Conservation (phyloP, 2,329 filamentous ascomycete genomes). For the Fusarium haematococcum region DNA sequence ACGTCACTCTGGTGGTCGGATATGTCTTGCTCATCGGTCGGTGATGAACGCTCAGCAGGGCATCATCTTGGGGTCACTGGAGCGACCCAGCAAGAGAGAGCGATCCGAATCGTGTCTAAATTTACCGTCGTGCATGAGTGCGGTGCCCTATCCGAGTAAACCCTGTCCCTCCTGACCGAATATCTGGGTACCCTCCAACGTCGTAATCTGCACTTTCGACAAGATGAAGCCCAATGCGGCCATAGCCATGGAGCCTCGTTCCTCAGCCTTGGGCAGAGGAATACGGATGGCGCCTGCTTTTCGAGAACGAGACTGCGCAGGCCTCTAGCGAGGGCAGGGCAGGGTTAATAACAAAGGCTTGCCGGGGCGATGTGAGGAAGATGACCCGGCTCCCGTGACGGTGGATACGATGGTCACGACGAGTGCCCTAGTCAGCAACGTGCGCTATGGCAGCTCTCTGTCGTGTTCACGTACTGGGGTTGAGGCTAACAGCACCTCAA, state of each 20-base stretch:
- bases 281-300: slow-evolving; percentile 29
- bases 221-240: slow-evolving; percentile 29
- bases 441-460: slow-evolving; percentile 22
- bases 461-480: not conserved
- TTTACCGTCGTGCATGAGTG: slow-evolving; percentile 40
- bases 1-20: slow-evolving; percentile 34
- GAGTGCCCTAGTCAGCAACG: slow-evolving; percentile 26
- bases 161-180: slow-evolving; percentile 43
- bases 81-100: slow-evolving; percentile 26
- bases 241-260: slow-evolving; percentile 28
- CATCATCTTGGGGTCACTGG: slow-evolving; percentile 16
- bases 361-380: slow-evolving; percentile 17
- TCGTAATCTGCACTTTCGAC: slow-evolving; percentile 35
- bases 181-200: slow-evolving; percentile 37
- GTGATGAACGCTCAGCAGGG: slow-evolving; percentile 9
- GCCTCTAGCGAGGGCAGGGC: slow-evolving; percentile 35
- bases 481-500: slow-evolving; percentile 33
- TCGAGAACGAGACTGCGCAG: slow-evolving; percentile 31
- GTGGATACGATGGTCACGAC: slow-evolving; percentile 31
- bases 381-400: slow-evolving; percentile 22
- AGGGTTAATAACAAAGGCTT: slow-evolving; percentile 31
- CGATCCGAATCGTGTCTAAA: slow-evolving; percentile 39
- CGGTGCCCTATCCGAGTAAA: slow-evolving; percentile 33
- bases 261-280: slow-evolving; percentile 27
- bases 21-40: slow-evolving; percentile 14